Percentiles rank a stretch among this genome's conserved stretches.
Conservation (phyloP, 371 early-diverging fungal genomes). For the Mucor irregularis region DNA sequence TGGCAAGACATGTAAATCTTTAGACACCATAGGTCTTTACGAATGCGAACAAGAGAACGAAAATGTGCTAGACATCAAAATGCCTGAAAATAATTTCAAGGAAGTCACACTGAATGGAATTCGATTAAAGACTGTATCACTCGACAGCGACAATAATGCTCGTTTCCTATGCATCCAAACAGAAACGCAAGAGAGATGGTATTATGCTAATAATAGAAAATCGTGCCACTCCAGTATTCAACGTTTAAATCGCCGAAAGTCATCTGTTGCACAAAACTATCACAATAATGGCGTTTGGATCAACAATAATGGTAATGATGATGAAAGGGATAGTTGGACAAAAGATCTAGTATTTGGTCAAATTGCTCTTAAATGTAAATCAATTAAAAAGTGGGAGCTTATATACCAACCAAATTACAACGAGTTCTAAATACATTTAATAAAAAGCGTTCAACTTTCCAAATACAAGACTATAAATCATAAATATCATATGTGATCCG, state of each 20-base stretch:
- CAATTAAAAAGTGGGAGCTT: conserved; percentile 7
- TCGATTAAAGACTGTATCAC: conserved; percentile 1
- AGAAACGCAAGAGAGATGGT: neutral
- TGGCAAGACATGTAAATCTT: neutral
- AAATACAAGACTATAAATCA: too few species aligned
- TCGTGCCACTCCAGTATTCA: neutral
- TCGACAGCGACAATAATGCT: neutral
- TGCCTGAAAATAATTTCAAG: conserved; percentile 7
- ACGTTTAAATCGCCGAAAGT: neutral
- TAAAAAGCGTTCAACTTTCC: too few species aligned
- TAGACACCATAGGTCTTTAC: neutral
- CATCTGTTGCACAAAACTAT: neutral
- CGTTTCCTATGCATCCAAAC: neutral
- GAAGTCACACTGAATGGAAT: conserved; percentile 3
- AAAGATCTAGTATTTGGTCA: conserved; percentile 5
- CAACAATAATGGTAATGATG: too few species aligned
- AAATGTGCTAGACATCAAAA: neutral
- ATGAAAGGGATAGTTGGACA: too few species aligned
- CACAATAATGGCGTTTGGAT: neutral
- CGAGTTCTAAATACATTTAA: conserved; percentile 1
- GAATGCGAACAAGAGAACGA: conserved; percentile 4
- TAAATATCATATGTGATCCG: too few species aligned
- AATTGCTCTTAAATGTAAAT: conserved; percentile 3
- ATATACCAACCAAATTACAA: conserved; percentile 4
- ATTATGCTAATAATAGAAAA: neutral